These are phyloP conservation scores for Apiospora kogelbergensis DNA, from an alignment of 2,329 filamentous ascomycete genomes.

Conservation along the genomic window DNA sequence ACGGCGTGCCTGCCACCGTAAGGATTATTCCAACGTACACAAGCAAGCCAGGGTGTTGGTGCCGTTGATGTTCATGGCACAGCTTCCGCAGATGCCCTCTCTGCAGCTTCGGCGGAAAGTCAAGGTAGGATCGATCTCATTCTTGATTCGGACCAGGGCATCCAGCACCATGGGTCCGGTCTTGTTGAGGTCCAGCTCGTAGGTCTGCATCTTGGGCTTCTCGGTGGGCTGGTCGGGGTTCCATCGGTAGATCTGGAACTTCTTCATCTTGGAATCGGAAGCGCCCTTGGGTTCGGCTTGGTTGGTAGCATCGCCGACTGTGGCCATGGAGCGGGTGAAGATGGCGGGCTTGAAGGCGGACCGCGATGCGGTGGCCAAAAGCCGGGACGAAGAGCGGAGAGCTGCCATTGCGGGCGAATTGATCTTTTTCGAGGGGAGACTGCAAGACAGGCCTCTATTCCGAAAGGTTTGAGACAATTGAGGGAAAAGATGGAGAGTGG, in stretches of 20 bases:
- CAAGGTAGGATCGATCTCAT: conserved; percentile 93
- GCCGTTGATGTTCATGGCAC: conserved; percentile 99
- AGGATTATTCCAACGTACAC: conserved; percentile 62
- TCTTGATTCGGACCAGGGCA: conserved; percentile 97
- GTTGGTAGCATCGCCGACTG: conserved; percentile 58
- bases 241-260: conserved; percentile 99
- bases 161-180: conserved; percentile 98
- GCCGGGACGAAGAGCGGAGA: conserved; percentile 59
- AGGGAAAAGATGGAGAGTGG: neutral
- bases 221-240: conserved; percentile 88
- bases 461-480: neutral
- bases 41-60: conserved; percentile 97
- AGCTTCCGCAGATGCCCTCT: conserved; percentile 98
- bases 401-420: conserved; percentile 52
- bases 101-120: conserved; percentile 95
- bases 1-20: neutral
- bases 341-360: conserved; percentile 41
- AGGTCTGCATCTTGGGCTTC: conserved; percentile 95
- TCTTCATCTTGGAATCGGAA: conserved; percentile 71
- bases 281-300: conserved; percentile 60
- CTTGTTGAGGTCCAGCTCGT: conserved; percentile 96
- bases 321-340: conserved; percentile 54
- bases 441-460: neutral
- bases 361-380: conserved; percentile 47
- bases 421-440: neutral